phyloP scores from a whole-genome alignment of 2,329 filamentous ascomycete genomes.

The Pseudodiploospora longispora region DNA sequence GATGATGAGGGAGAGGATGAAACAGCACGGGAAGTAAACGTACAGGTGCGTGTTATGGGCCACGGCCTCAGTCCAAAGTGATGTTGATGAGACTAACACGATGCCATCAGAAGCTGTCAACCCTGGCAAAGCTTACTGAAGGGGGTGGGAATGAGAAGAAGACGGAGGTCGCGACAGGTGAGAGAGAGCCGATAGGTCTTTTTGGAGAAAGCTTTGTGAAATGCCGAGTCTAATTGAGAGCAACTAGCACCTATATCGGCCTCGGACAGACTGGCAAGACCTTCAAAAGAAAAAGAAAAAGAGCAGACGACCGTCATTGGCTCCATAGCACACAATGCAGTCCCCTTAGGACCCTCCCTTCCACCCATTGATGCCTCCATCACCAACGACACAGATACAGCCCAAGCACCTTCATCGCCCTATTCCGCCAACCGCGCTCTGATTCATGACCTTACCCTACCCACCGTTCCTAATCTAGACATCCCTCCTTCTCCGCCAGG shows the following conservation, averaged over 20 bases:
- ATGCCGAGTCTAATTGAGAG: too few species aligned
- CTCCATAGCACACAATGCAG: conserved; percentile 22
- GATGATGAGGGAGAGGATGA: conserved; percentile 37
- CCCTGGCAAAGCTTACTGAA: too few species aligned
- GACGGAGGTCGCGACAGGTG: too few species aligned
- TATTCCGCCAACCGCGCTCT: conserved; percentile 58
- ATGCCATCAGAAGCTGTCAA: too few species aligned
- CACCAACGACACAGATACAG: conserved; percentile 4
- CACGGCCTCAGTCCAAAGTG: not conserved
- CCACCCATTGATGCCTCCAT: conserved; percentile 21
- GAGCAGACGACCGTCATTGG: conserved; percentile 14
- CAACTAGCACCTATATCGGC: too few species aligned
- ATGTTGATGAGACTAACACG: too few species aligned
- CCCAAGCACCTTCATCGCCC: conserved; percentile 41
- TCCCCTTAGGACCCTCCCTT: conserved; percentile 32
- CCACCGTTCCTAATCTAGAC: conserved; percentile 60
- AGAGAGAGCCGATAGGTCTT: too few species aligned
- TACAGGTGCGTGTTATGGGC: too few species aligned
- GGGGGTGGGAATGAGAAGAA: too few species aligned
- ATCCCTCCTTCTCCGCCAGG: conserved; percentile 68
- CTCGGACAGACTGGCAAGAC: not conserved
- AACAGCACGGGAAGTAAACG: not conserved
- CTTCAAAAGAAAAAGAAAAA: not conserved
- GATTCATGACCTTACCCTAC: conserved; percentile 66
- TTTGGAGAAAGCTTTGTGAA: too few species aligned